Base-by-base conservation (phyloP, 2,329 filamentous ascomycete species). In the Colletotrichum neosansevieriae region DNA sequence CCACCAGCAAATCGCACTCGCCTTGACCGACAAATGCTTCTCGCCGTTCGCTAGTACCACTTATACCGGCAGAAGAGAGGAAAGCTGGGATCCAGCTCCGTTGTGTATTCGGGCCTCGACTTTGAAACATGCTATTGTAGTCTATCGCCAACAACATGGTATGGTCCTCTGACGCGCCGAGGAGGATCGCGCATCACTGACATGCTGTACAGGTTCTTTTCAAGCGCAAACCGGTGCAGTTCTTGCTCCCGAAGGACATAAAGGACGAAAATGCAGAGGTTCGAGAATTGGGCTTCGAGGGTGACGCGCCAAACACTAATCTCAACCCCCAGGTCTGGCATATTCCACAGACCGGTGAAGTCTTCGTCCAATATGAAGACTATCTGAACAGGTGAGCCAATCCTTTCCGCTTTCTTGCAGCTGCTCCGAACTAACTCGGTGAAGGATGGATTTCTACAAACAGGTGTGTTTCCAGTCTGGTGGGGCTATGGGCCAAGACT, bases 221-320 rank as follows among this genome's bases (percentile, higher is more conserved):
- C 81, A 98, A 98, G 84, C 90, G 96, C 75, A 98, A 98, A 82
- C 94, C 94, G 65, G 94, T 98, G 76, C 90, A 93, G 81, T 92
- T 94, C 78, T 84, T 94, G 73, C 87, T 92, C 57, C 85, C 86
- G 54, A 91, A 92, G 21, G 83, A 87, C 59, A 88, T 95, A 72
- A 86, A 94, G 73, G 90, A 96, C 84, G 93, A 97, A 72, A 89
- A 92, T 75, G 86, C 88, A 74, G 94, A 98, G 88, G 94, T 95
- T 86, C 74, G 86, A 66, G 58, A 50, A 45, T 67, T 62, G 61
- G 13, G 42, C 32, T 63, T 51, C 66, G 50, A 54, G 47, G 56
- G 58, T 65, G 60, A 61, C 64, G 58, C 71, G 67, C 64, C 59
- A 62, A 60, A 51, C 67, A 59, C 70, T 58, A 50, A 51, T 56